Percentiles rank a stretch among this genome's conserved stretches.
Conservation (phyloP, 352 stramenopile species). For the Pythium rhizo-oryzae region DNA sequence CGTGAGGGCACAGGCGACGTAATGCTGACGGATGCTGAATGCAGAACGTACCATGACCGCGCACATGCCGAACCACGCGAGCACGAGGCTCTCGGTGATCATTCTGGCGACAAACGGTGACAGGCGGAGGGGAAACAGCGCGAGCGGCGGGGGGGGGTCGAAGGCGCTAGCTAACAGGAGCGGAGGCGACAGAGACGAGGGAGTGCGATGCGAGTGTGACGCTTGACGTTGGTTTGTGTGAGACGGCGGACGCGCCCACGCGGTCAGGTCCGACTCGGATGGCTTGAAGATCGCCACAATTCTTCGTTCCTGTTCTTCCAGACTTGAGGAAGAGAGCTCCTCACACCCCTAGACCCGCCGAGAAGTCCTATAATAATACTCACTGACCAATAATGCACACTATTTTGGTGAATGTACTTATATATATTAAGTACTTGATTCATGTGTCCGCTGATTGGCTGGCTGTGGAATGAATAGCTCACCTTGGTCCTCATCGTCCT, state of each 20-base stretch:
- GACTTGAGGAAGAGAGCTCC: neutral
- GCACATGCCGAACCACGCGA: conserved; percentile 68
- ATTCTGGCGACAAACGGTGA: conserved; percentile 28
- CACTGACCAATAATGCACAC: neutral
- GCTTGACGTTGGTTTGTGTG: neutral
- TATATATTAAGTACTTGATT: neutral
- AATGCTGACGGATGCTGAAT: neutral
- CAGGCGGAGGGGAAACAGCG: conserved; percentile 14
- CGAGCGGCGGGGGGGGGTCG: neutral
- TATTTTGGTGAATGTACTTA: neutral
- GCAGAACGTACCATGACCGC: conserved; percentile 50
- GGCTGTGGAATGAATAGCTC: conserved; percentile 1
- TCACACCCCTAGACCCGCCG: neutral
- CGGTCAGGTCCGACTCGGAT: conserved; percentile 11
- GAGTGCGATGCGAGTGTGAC: too few relatives aligned
- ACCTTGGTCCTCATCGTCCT: neutral
- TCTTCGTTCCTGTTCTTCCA: conserved; percentile 29
- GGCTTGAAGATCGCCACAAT: conserved; percentile 22
- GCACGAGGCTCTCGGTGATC: conserved; percentile 58
- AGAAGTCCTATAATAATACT: neutral
- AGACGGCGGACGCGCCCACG: neutral
- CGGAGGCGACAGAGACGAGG: too few relatives aligned
- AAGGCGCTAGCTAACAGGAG: neutral
- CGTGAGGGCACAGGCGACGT: neutral
- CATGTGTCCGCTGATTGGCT: conserved; percentile 10